These are phyloP conservation scores for Zoysia pacifica DNA, from an alignment of 176 grass and related monocot genomes.

Conservation along the genomic window DNA sequence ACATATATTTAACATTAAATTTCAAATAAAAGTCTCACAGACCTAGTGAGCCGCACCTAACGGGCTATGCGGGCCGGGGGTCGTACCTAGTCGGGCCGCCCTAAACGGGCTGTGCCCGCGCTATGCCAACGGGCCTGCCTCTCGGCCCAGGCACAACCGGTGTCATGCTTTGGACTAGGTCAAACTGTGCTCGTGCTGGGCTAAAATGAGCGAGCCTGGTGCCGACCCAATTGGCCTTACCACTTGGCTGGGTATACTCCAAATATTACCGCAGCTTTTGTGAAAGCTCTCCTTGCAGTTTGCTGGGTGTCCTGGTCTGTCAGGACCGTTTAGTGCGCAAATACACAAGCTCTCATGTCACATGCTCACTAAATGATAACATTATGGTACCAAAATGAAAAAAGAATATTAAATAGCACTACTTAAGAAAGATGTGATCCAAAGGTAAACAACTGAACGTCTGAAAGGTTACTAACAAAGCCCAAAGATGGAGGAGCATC, in stretches of 20 bases:
- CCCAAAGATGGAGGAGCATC: not conserved
- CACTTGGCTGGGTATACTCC: not conserved
- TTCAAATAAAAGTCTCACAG: too few relatives aligned
- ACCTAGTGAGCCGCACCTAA: too few relatives aligned
- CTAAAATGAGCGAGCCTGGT: too few relatives aligned
- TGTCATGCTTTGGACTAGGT: too few relatives aligned
- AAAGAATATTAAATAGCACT: not conserved
- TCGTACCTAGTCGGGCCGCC: too few relatives aligned
- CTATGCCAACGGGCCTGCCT: too few relatives aligned
- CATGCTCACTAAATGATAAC: constrained; percentile 3
- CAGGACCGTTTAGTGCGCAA: not conserved
- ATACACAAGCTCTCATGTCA: not conserved
- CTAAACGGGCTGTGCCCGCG: too few relatives aligned
- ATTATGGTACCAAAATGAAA: not conserved
- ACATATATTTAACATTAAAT: too few relatives aligned
- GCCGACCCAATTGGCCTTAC: too few relatives aligned
- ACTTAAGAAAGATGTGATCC: not conserved
- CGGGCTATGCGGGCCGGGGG: too few relatives aligned
- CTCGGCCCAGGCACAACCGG: too few relatives aligned
- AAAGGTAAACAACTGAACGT: not conserved
- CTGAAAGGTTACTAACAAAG: not conserved
- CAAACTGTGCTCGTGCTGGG: too few relatives aligned
- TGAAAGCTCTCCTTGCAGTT: not conserved
- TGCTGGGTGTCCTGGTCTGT: not conserved
- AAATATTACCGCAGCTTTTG: not conserved